Base-by-base conservation (phyloP, 768 basidiomycete species). In the Auriscalpium microsporum region DNA sequence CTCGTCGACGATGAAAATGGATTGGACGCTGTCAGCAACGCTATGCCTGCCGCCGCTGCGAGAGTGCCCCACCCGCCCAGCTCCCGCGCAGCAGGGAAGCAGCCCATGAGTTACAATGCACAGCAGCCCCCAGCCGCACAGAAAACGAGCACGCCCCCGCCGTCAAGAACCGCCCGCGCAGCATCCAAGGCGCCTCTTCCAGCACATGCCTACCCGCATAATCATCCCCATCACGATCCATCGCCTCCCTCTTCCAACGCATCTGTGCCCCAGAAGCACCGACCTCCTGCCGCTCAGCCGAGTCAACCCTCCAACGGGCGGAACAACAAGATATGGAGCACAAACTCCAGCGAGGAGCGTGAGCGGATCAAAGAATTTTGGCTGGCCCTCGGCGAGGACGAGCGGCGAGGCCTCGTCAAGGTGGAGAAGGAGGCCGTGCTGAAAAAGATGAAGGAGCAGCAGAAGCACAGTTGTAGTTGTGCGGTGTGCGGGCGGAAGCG, bases 401-500 rank as follows among this genome's bases (percentile, higher is more conserved):
- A 98, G 69, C 82, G 96, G 34, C 75, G 90, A 59, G 87, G 83
- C 72, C 81, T 99, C 57, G 93, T 99, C 74, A 90, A 90, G 78
- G 83, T 97, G 65, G 96, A 99, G 79, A 98, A 98, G 74, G 94
- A 97, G 69, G 92, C 93, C 23, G 95, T 98, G 34, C 74, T 98
- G 56, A 83, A 82, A 72, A 98, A 98, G 82, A 99, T 99, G 94
- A 98, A 98, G 77, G 96, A 99, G 72, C 91, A 97, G 76, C 94
- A 97, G 80, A 88, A 90, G 67, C 93, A 97, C 68, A 87, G 85
- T 58, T 99, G 96, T 68, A 85, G 85, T 58, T 95, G 95, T 75
- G 93, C 94, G 40, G 90, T 97, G 36, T 95, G 95, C 75, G 93
- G 94, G 54, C 77, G 95, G 69, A 99, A 99, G 79, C 87, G 95